phyloP scores from a whole-genome alignment of 2,329 filamentous ascomycete species.

The Seiridium unicorne region DNA sequence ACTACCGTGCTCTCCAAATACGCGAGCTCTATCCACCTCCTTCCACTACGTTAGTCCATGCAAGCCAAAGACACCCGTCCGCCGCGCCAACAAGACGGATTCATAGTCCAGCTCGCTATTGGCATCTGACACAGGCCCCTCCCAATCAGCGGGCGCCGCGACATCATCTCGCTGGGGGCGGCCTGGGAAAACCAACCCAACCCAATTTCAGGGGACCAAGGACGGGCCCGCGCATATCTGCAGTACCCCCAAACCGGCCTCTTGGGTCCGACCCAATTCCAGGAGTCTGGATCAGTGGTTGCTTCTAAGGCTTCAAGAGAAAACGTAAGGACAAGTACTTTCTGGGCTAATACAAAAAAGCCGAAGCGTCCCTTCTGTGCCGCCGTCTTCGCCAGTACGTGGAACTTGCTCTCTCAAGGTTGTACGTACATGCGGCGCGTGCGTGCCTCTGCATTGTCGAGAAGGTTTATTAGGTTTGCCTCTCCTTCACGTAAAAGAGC shows the following conservation, averaged over 20 bases:
- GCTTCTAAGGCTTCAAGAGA: background rate
- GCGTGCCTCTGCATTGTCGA: background rate
- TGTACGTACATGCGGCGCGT: too few relatives aligned
- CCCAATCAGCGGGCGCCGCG: conserved; percentile 1
- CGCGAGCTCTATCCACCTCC: background rate
- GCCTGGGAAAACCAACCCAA: background rate
- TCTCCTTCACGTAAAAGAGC: background rate
- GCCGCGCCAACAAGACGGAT: conserved; percentile 1
- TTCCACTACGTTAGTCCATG: background rate
- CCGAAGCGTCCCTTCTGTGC: background rate
- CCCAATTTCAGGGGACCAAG: conserved; percentile 1
- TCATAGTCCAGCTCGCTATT: background rate
- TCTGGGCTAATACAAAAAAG: background rate
- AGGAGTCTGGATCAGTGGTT: conserved; percentile 5
- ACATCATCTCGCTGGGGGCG: background rate
- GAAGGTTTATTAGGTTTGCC: background rate
- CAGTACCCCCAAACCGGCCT: conserved; percentile 9
- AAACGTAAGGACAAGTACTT: background rate
- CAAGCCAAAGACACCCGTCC: conserved; percentile 1
- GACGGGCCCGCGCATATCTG: conserved; percentile 6
- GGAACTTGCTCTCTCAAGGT: background rate
- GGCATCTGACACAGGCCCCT: background rate
- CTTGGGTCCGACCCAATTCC: conserved; percentile 5
- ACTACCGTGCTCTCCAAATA: background rate
- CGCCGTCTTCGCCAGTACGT: background rate